phyloP scores from a whole-genome alignment of 2,329 filamentous ascomycete species.

The Elsinoe necatrix region DNA sequence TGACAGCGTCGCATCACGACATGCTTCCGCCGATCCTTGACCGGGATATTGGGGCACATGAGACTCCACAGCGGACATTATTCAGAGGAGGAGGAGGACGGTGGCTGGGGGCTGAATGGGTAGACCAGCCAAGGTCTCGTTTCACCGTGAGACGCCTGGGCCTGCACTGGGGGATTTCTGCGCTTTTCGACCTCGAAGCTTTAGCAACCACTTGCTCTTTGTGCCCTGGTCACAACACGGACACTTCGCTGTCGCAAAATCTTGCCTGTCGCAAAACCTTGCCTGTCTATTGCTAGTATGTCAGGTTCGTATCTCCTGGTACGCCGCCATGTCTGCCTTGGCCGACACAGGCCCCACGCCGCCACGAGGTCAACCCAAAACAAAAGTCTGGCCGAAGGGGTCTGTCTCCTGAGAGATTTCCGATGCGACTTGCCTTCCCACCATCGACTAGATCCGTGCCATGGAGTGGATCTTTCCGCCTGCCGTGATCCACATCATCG shows the following conservation, averaged over 20 bases:
- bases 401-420: background rate
- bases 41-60: background rate
- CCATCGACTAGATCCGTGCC: background rate
- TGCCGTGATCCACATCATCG: constrained; percentile 6
- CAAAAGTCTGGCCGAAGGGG: background rate
- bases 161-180: background rate
- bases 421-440: background rate
- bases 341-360: background rate
- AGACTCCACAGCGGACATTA: background rate
- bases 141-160: background rate
- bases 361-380: background rate
- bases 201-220: background rate
- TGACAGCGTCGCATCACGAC: constrained; percentile 8
- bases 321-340: background rate
- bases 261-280: background rate
- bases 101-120: background rate
- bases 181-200: background rate
- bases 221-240: background rate
- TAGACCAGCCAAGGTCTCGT: background rate
- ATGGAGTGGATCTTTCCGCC: background rate
- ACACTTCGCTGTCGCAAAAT: background rate
- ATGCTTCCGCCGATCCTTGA: background rate
- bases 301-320: background rate
- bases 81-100: background rate
- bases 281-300: background rate